These are phyloP conservation scores for Coemansia asiatica DNA, from an alignment of 192 early-diverging fungal genomes.

Conservation along the genomic window DNA sequence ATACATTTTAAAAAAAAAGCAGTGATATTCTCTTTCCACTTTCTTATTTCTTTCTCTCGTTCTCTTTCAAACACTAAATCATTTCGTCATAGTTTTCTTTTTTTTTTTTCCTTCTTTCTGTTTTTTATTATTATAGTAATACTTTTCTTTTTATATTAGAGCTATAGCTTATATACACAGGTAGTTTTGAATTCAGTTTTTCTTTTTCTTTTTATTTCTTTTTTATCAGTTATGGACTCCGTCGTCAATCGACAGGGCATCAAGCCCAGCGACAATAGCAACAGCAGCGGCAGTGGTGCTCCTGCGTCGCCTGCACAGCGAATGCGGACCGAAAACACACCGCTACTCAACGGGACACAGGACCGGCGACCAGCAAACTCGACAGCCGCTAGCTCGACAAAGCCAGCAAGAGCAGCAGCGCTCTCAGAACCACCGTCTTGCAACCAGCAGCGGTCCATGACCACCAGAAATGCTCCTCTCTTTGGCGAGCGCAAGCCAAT, in stretches of 20 bases:
- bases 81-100: no score
- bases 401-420: background rate
- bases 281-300: background rate
- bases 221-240: no score
- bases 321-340: no score
- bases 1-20: background rate
- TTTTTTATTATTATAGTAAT: no score
- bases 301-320: no score
- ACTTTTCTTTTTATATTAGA: background rate
- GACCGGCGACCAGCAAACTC: slow-evolving; percentile 29
- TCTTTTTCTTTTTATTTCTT: background rate
- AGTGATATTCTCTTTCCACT: no score
- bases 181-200: no score
- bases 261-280: no score
- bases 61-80: no score
- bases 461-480: background rate
- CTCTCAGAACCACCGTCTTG: background rate
- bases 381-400: background rate
- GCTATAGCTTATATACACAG: no score
- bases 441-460: slow-evolving; percentile 4
- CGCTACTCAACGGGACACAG: background rate
- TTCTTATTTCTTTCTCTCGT: no score
- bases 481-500: slow-evolving; percentile 27
- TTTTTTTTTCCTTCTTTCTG: background rate
- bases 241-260: background rate